Evolutionary conservation across 805 yeast genomes (phyloP), one percentile per base, ranked within the genome.

Genomic region (Pichia membranifaciens): DNA sequence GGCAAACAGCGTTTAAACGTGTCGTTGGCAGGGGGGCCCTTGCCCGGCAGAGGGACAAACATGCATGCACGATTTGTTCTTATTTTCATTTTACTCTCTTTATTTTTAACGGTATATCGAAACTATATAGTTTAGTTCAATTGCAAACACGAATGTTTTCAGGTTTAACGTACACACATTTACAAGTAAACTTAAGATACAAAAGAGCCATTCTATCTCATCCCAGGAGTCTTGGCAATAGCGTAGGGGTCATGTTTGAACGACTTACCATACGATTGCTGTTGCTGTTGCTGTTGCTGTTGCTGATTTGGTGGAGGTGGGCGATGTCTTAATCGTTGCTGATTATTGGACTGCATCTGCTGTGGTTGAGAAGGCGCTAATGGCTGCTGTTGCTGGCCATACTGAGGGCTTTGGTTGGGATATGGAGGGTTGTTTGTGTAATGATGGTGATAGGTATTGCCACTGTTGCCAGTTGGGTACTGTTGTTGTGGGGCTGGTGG

Each of bases 241-340:
- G 64, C 65, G 42, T 58, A 59, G 10, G 62, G 63, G 43, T 55
- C 56, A 39, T 53, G 56, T 33, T 53, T 51, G 18, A 51, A 51
- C 25, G 54, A 47, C 46, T 51, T 51, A 12, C 41, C 44, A 2
- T 18, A 12, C 3, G 47, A 38, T 52, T 17, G 42, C 45, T 50
- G 45, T 45, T 18, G 36, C 29, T 25, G 29, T 10, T 25, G 29
- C n/a, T n/a, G n/a, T 31, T 43, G 58, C 39, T 17, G n/a, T 38
- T 41, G 53, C n/a, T 33, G 36, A 6, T 15, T 33, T 12, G 50
- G 53, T 34, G 53, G 59, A 21, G 49, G 58, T 28, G 32, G 18
- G 17, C 47, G 22, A 37, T 38, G 31, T 43, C 53, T 39, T 48
- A 56, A 6, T 37, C 28, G 8, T 8, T 25, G 29, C 10, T 7